Percentiles rank a stretch among this genome's conserved stretches.
Conservation (phyloP, 495 filamentous ascomycete genomes). For the Tetracladium setigerum region DNA sequence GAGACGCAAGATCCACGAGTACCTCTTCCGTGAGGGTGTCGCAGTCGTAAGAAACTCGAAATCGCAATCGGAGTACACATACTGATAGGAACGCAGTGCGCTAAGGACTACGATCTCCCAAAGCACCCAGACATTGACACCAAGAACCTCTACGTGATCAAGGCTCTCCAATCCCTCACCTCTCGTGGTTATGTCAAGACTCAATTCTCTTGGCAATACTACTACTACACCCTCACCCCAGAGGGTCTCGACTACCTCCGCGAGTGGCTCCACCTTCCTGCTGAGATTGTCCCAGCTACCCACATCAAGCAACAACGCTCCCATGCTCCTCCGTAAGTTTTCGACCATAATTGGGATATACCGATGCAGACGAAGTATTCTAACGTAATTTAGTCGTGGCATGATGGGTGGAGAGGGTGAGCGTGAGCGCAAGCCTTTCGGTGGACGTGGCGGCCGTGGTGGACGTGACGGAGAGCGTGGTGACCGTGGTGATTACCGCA, state of each 20-base stretch:
- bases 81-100: too few species aligned
- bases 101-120: slow-evolving; percentile 88
- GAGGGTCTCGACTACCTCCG: slow-evolving; percentile 99
- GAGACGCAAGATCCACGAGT: slow-evolving; percentile 99
- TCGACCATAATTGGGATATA: too few species aligned
- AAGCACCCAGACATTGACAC: slow-evolving; percentile 95
- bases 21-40: slow-evolving; percentile 99
- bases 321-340: slow-evolving; percentile 69
- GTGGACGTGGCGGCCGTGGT: slow-evolving; percentile 50
- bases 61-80: too few species aligned
- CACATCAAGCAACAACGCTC: slow-evolving; percentile 99
- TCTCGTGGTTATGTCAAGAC: slow-evolving; percentile 98
- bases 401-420: slow-evolving; percentile 87
- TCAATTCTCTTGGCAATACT: slow-evolving; percentile 99
- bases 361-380: too few species aligned
- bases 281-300: slow-evolving; percentile 97
- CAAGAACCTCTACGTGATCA: slow-evolving; percentile 98
- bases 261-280: slow-evolving; percentile 99
- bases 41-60: slow-evolving; percentile 71
- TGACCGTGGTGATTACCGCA: slow-evolving; percentile 81
- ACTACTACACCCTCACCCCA: slow-evolving; percentile 99
- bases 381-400: slow-evolving; percentile 45
- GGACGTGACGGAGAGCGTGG: slow-evolving; percentile 58
- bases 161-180: slow-evolving; percentile 94
- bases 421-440: slow-evolving; percentile 59